Percentiles rank a stretch among this genome's conserved stretches.
Evolutionary conservation across 75 land plant genomes (phyloP).

Genomic region (Cupressus sempervirens): DNA sequence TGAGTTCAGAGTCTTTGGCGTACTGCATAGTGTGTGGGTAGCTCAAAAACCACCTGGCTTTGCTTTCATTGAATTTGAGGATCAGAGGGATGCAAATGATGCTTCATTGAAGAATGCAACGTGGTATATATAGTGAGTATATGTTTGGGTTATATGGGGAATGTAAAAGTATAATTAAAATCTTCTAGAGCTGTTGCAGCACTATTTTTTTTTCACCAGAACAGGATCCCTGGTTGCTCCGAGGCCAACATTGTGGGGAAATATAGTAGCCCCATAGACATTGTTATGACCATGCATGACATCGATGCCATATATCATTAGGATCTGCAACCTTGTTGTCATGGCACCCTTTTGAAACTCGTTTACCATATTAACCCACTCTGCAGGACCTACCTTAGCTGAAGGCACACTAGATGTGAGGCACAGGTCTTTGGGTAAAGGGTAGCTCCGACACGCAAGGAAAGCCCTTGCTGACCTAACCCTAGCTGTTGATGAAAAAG

Average conservation of each 20-base stretch:
- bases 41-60: too few species aligned
- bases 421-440: slow-evolving; percentile 33
- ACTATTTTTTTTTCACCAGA: too few species aligned
- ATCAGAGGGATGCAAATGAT: too few species aligned
- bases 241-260: slow-evolving; percentile 64
- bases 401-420: slow-evolving; percentile 10
- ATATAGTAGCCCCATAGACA: slow-evolving; percentile 52
- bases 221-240: slow-evolving; percentile 35
- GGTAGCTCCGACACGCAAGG: slow-evolving; percentile 56
- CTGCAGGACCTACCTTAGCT: background rate
- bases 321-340: slow-evolving; percentile 37
- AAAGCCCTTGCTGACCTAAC: slow-evolving; percentile 55
- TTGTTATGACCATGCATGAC: slow-evolving; percentile 43
- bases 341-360: slow-evolving; percentile 27
- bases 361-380: slow-evolving; percentile 34
- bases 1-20: slow-evolving; percentile 70
- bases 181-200: too few species aligned
- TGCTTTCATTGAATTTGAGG: too few species aligned
- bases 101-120: too few species aligned
- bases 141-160: too few species aligned
- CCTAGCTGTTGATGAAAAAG: slow-evolving; percentile 53
- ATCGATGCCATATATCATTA: slow-evolving; percentile 47
- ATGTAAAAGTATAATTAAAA: too few species aligned
- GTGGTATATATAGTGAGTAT: too few species aligned
- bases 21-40: slow-evolving; percentile 62